A percentile compares a stretch with the other conserved stretches of the same genome.
These are phyloP conservation scores for Fusarium scirpi DNA, from an alignment of 2,329 filamentous ascomycete genomes.

Conservation along the genomic window DNA sequence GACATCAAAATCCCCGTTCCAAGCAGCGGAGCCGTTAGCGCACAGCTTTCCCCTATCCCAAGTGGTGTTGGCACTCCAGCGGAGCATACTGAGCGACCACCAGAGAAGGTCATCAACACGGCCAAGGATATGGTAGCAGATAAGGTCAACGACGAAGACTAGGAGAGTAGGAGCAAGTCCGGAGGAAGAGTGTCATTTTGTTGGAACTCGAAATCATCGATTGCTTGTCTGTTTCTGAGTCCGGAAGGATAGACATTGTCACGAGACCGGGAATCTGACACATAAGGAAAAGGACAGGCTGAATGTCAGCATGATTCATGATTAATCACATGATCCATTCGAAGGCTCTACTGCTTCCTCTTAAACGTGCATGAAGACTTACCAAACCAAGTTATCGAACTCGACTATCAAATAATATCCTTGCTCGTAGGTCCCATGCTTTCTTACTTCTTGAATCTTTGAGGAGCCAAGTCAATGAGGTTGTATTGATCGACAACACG, in stretches of 20 bases:
- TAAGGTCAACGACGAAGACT: constrained; percentile 66
- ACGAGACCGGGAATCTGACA: constrained; percentile 2
- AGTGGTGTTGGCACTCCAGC: constrained; percentile 61
- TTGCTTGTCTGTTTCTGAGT: background rate
- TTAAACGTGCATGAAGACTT: constrained; percentile 26
- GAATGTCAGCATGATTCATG: constrained; percentile 37
- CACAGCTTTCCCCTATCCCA: constrained; percentile 61
- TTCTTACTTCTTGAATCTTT: constrained; percentile 2
- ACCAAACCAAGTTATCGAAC: constrained; percentile 26
- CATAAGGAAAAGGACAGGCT: constrained; percentile 17
- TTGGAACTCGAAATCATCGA: constrained; percentile 2
- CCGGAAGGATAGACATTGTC: background rate
- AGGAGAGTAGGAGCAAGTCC: constrained; percentile 16
- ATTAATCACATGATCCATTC: constrained; percentile 36
- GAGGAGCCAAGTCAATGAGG: background rate
- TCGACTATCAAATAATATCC: background rate
- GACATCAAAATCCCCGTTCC: constrained; percentile 84
- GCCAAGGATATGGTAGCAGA: constrained; percentile 64
- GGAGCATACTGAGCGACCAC: constrained; percentile 58
- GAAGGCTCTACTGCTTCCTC: constrained; percentile 13
- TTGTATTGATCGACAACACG: constrained; percentile 1
- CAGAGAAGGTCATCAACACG: constrained; percentile 63
- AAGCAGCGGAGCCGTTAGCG: constrained; percentile 49
- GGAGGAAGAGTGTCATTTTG: background rate
- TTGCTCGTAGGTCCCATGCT: background rate